phyloP scores from a whole-genome alignment of 768 basidiomycete species.

The Melanogaster broomeanus region DNA sequence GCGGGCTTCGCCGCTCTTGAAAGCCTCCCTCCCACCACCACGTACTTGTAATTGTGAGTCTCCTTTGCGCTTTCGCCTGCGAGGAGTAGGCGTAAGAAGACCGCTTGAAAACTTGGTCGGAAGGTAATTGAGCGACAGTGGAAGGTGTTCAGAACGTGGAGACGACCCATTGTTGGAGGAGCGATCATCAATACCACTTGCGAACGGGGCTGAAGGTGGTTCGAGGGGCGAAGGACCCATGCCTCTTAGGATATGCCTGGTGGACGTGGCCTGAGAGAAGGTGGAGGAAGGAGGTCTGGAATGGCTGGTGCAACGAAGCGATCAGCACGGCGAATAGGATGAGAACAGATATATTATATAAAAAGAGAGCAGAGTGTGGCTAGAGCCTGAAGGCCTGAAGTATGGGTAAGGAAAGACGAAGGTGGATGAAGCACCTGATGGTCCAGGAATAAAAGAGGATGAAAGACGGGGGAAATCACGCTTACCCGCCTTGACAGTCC shows the following conservation, averaged over 20 bases:
- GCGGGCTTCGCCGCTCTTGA: slow-evolving; percentile 50
- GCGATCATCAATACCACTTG: slow-evolving; percentile 13
- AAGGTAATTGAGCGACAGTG: slow-evolving; percentile 74
- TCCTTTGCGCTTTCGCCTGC: slow-evolving; percentile 35
- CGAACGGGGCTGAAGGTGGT: slow-evolving; percentile 44
- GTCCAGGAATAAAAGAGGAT: neutral
- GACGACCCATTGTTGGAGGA: slow-evolving; percentile 20
- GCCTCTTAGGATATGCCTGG: slow-evolving; percentile 47
- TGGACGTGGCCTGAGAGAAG: slow-evolving; percentile 42
- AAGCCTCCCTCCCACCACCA: slow-evolving; percentile 74
- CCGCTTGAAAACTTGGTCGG: slow-evolving; percentile 70
- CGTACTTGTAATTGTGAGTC: slow-evolving; percentile 49
- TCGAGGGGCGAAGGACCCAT: slow-evolving; percentile 37
- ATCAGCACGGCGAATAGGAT: neutral
- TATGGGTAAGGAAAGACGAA: neutral
- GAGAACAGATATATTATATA: too few species aligned
- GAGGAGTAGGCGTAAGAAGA: slow-evolving; percentile 43
- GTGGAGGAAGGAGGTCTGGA: slow-evolving; percentile 34
- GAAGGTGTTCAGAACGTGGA: slow-evolving; percentile 13
- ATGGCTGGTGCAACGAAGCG: neutral
- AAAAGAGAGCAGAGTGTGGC: neutral
- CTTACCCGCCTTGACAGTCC: neutral
- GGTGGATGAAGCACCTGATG: neutral
- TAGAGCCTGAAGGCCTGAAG: too few species aligned
- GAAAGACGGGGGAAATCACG: neutral